Conservation (phyloP, 495 filamentous ascomycete species). For the Darksidea phi region DNA sequence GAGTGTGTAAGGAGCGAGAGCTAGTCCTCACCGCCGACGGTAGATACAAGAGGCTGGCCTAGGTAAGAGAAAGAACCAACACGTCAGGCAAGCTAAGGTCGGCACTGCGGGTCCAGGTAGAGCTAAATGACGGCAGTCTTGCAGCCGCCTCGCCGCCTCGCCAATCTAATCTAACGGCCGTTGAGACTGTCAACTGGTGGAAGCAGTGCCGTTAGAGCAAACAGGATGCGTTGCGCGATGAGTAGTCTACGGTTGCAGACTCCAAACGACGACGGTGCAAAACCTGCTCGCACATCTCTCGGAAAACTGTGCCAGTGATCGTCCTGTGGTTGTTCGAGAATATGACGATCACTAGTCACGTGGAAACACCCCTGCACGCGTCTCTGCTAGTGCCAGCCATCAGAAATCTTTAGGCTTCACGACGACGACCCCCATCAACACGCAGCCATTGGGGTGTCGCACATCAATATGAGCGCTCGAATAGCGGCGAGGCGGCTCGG, state of each 20-base stretch:
- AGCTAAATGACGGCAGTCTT: too few species aligned
- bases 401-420: conserved; percentile 20
- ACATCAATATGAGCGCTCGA: conserved; percentile 32
- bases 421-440: conserved; percentile 7
- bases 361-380: conserved; percentile 11
- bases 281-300: neutral
- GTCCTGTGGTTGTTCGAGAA: neutral
- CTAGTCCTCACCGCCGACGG: neutral
- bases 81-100: too few species aligned
- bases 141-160: too few species aligned
- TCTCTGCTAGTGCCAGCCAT: conserved; percentile 11
- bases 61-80: too few species aligned
- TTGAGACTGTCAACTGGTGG: too few species aligned
- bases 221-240: too few species aligned
- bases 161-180: too few species aligned
- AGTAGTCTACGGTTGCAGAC: too few species aligned
- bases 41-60: too few species aligned
- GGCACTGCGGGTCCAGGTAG: too few species aligned
- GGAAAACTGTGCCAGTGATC: neutral
- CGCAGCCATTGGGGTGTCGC: conserved; percentile 16
- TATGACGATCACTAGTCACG: conserved; percentile 7
- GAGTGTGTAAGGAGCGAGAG: neutral
- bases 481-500: conserved; percentile 27
- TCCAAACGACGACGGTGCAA: neutral
- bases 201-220: too few species aligned